Conservation (phyloP, 2,329 filamentous ascomycete species). For the Beauveria bassiana region DNA sequence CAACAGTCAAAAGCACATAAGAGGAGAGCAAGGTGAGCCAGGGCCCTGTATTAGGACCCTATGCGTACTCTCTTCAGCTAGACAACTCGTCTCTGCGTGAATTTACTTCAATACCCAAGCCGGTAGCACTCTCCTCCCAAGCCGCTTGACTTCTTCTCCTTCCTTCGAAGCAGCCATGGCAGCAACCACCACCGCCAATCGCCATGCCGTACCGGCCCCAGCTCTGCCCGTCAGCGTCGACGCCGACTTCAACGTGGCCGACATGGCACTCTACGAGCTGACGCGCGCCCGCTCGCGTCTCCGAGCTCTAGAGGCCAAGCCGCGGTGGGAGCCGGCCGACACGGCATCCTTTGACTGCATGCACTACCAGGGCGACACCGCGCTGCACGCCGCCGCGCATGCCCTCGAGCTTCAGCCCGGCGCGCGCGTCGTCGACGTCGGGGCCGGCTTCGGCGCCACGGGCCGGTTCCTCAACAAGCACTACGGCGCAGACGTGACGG, state of each 20-base stretch:
- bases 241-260: slow-evolving; percentile 3
- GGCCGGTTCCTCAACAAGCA: slow-evolving; percentile 16
- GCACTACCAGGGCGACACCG: slow-evolving; percentile 18
- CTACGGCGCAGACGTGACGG: slow-evolving; percentile 13
- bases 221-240: neutral
- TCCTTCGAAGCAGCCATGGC: neutral
- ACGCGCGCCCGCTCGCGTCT: neutral
- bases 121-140: no score
- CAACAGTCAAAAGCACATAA: no score
- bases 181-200: neutral
- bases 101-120: neutral
- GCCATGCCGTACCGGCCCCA: neutral
- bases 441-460: slow-evolving; percentile 17
- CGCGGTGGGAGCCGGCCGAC: slow-evolving; percentile 15
- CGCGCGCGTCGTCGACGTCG: slow-evolving; percentile 15
- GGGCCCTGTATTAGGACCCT: no score
- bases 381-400: slow-evolving; percentile 14
- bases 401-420: slow-evolving; percentile 13
- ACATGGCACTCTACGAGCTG: slow-evolving; percentile 6
- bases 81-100: neutral
- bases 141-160: neutral
- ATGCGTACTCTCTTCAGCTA: no score
- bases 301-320: slow-evolving; percentile 10
- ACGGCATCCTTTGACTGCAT: slow-evolving; percentile 18
- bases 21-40: no score